Conservation (phyloP, 345 rosid genomes). For the Rhizophora mangle region DNA sequence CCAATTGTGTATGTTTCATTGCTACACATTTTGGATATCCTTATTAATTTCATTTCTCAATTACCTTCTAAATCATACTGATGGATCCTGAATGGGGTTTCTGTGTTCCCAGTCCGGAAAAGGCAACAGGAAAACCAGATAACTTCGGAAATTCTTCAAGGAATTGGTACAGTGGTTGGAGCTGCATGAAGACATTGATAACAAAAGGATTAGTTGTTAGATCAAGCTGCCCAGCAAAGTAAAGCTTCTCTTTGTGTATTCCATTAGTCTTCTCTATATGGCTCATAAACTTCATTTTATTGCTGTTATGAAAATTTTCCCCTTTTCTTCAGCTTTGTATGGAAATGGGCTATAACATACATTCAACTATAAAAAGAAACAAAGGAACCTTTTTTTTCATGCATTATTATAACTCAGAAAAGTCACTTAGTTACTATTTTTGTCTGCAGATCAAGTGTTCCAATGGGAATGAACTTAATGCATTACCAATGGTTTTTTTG, state of each 20-base stretch:
- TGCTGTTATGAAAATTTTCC: not conserved
- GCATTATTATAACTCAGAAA: too few relatives aligned
- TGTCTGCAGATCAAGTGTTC: too few relatives aligned
- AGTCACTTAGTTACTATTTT: too few relatives aligned
- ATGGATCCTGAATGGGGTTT: conserved; percentile 15
- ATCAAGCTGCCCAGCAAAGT: conserved; percentile 96
- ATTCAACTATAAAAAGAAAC: too few relatives aligned
- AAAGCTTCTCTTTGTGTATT: conserved; percentile 18
- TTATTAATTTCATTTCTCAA: not conserved
- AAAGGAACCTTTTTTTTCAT: too few relatives aligned
- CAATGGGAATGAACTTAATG: too few relatives aligned
- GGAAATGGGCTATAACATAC: too few relatives aligned
- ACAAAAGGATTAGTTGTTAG: conserved; percentile 80
- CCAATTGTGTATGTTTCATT: conserved; percentile 59
- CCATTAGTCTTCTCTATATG: not conserved
- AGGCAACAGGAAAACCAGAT: conserved; percentile 65
- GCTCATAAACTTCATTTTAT: not conserved
- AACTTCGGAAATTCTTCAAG: conserved; percentile 70
- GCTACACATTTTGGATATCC: conserved; percentile 4
- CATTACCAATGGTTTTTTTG: too few relatives aligned
- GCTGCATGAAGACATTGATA: conserved; percentile 78
- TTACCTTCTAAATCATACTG: conserved; percentile 5
- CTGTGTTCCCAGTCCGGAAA: conserved; percentile 64
- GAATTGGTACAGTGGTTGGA: conserved; percentile 97
- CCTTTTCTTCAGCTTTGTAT: too few relatives aligned